A percentile compares a stretch with the other conserved stretches of the same genome.
These are phyloP conservation scores for Backusella tarrabulga DNA, from an alignment of 192 early-diverging fungal species.

Conservation along the genomic window DNA sequence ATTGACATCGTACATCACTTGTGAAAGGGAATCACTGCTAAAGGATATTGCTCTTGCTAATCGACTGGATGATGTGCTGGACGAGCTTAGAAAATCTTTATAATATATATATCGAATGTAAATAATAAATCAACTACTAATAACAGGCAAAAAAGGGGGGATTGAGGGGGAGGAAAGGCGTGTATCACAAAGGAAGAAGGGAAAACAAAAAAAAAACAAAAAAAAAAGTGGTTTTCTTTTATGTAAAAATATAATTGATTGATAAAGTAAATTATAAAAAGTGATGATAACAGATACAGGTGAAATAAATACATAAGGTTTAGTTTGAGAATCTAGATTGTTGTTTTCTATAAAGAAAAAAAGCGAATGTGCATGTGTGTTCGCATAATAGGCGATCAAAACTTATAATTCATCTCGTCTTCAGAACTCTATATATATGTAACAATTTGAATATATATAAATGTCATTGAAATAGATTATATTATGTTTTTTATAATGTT, in stretches of 20 bases:
- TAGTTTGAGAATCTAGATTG: not conserved
- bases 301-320: not conserved
- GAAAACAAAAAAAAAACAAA: not conserved
- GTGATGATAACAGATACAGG: not conserved
- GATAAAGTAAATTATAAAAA: not conserved
- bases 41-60: not conserved
- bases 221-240: not conserved
- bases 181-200: not conserved
- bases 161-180: not conserved
- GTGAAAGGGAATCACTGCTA: not conserved
- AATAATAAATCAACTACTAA: not conserved
- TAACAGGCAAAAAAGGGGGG: not conserved
- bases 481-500: not conserved
- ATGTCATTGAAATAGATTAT: not conserved
- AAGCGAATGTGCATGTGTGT: not conserved
- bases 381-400: not conserved
- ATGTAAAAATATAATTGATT: too few relatives aligned
- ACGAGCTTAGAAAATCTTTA: not conserved
- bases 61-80: not conserved
- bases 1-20: not conserved
- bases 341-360: not conserved
- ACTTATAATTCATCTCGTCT: slow-evolving; percentile 4
- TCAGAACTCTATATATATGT: slow-evolving; percentile 1
- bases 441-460: not conserved
- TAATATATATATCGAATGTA: not conserved